Evolutionary conservation across 106 monocot genomes (phyloP), one percentile per base, ranked within the genome.

Genomic region (Acanthochlamys bracteata): DNA sequence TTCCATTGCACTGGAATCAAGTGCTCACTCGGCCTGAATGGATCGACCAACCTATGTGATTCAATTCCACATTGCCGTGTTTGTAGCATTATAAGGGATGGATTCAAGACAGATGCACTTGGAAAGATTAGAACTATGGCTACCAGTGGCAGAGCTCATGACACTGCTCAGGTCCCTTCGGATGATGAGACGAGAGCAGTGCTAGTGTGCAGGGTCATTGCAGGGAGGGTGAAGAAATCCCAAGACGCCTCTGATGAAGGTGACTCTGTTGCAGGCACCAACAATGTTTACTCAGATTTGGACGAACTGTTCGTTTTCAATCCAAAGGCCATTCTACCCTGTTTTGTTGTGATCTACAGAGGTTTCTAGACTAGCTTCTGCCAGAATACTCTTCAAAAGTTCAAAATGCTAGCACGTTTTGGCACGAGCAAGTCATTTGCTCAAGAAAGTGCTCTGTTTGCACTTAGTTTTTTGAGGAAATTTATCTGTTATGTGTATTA

Each of bases 131-230:
- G 42, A n/a, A 84, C 89, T 7, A 84, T 82, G 74, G 83, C 79
- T 3, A 86, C 94, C 0, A 86, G 94, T 39, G 83, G 90, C 2
- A 74, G 84, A 21, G 90, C 87, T 2, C 84, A 90, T 51, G 84
- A 86, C 15, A 15, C 47, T 17, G 78, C 71, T 13, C 16, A 63
- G 52, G 25, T 68, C 4, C 20, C 59, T 10, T 22, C 39, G 4
- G 76, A 74, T 23, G 71, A 80, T 13, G 71, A 76, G 41, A 78
- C 72, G 71, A 82, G 82, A 42, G 95, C 87, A 1, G 84, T 96
- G 95, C 57, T 90, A 66, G 82, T 96, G 4, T 96, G 95, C 71
- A 69, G 95, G 53, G 95, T 96, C 53, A 84, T 96, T 27, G 90
- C 90, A 6, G 90, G 95, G 17, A 82, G 90, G 23, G 84, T 96